These are phyloP conservation scores for Eimeria necatrix DNA, from an alignment of 169 alveolate species.

Conservation along the genomic window DNA sequence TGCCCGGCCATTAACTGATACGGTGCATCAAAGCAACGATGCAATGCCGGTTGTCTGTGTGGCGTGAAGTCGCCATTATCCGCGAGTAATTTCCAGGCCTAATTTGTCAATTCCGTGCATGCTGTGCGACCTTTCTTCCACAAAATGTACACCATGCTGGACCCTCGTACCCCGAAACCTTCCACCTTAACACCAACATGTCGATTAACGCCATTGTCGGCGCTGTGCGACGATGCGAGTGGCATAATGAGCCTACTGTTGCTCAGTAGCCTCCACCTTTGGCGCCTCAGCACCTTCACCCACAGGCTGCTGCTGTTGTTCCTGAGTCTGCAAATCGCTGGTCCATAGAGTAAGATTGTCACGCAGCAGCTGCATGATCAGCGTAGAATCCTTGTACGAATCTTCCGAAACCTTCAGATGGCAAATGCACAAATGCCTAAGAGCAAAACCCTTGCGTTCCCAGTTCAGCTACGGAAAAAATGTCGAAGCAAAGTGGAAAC, in stretches of 20 bases:
- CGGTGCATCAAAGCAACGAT: constrained; percentile 67
- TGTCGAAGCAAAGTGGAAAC: background rate
- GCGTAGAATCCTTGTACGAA: constrained; percentile 96
- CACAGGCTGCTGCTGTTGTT: constrained; percentile 79
- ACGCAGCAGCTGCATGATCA: constrained; percentile 96
- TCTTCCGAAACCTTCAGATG: constrained; percentile 90
- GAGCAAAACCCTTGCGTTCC: background rate
- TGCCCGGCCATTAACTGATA: constrained; percentile 52
- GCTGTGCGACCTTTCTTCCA: constrained; percentile 62
- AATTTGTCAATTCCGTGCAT: constrained; percentile 20
- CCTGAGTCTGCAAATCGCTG: constrained; percentile 89
- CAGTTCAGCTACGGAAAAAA: background rate
- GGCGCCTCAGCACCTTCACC: constrained; percentile 75
- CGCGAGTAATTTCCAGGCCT: constrained; percentile 62
- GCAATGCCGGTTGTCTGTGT: constrained; percentile 61
- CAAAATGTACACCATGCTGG: constrained; percentile 63
- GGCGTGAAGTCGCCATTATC: constrained; percentile 47
- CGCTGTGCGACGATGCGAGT: constrained; percentile 25
- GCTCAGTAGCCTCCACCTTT: constrained; percentile 75
- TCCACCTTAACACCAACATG: constrained; percentile 46
- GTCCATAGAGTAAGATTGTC: constrained; percentile 97
- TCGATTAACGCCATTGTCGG: constrained; percentile 56
- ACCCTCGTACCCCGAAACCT: constrained; percentile 5
- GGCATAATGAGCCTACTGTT: constrained; percentile 73
- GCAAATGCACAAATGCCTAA: background rate